These are phyloP conservation scores for Rhodotorula sp. DNA, from an alignment of 1,284 basidiomycete genomes.

Conservation along the genomic window DNA sequence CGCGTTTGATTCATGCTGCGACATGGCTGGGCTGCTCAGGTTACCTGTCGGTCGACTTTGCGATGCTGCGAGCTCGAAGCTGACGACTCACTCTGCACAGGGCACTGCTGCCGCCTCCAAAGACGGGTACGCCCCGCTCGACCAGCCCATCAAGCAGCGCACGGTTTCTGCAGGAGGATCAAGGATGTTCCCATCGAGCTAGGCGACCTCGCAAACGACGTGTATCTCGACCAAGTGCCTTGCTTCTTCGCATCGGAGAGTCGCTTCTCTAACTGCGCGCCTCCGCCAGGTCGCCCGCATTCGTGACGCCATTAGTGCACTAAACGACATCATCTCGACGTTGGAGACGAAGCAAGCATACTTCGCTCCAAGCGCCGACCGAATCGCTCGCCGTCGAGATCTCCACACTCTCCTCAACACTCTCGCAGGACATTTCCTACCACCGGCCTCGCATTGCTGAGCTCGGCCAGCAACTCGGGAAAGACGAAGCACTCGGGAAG, in stretches of 20 bases:
- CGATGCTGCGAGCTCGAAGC: neutral
- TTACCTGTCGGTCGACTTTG: neutral
- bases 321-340: neutral
- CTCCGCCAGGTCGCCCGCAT: slow-evolving; percentile 13
- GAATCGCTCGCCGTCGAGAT: slow-evolving; percentile 15
- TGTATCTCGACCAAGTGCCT: slow-evolving; percentile 14
- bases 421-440: neutral
- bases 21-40: neutral
- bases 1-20: neutral
- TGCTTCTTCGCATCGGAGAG: neutral
- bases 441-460: neutral
- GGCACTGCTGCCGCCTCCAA: neutral
- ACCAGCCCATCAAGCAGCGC: slow-evolving; percentile 11
- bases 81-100: neutral
- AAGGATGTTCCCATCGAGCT: slow-evolving; percentile 13
- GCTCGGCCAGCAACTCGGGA: slow-evolving; percentile 16
- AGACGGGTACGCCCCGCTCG: slow-evolving; percentile 9
- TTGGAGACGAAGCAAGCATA: slow-evolving; percentile 7
- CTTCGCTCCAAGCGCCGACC: slow-evolving; percentile 3
- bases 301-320: slow-evolving; percentile 7
- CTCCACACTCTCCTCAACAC: neutral
- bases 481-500: slow-evolving; percentile 26
- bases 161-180: slow-evolving; percentile 20
- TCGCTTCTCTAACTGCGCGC: neutral
- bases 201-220: slow-evolving; percentile 10